phyloP scores from a whole-genome alignment of 352 stramenopile genomes.

The Pythium aristosporum region DNA sequence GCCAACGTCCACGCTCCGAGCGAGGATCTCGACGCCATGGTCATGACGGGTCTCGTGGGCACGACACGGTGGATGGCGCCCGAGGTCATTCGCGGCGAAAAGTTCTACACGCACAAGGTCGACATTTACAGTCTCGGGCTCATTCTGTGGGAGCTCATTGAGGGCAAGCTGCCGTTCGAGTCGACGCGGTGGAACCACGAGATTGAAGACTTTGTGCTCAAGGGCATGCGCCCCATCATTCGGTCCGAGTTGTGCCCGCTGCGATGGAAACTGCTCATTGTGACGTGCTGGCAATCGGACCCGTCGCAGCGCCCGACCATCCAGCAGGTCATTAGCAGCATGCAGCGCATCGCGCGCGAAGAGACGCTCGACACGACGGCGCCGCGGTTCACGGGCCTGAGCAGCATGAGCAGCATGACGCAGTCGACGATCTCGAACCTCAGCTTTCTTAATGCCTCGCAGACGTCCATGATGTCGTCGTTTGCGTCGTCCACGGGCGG shows the following conservation, averaged over 20 bases:
- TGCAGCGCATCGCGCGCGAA: constrained; percentile 78
- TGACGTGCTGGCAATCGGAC: constrained; percentile 84
- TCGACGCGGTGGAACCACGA: constrained; percentile 84
- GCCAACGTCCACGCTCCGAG: constrained; percentile 13
- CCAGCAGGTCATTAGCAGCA: constrained; percentile 78
- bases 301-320: constrained; percentile 82
- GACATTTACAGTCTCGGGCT: constrained; percentile 89
- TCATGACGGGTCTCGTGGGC: constrained; percentile 86
- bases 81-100: constrained; percentile 85
- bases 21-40: constrained; percentile 32
- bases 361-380: constrained; percentile 64
- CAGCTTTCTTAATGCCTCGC: constrained; percentile 27
- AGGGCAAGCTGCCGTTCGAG: constrained; percentile 80
- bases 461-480: constrained; percentile 22
- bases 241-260: constrained; percentile 64
- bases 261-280: constrained; percentile 77
- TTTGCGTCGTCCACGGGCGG: constrained; percentile 9
- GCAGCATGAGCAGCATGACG: constrained; percentile 28
- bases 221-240: constrained; percentile 66
- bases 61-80: constrained; percentile 90
- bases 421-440: constrained; percentile 28
- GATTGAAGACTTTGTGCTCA: constrained; percentile 81
- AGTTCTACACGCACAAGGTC: constrained; percentile 86
- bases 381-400: constrained; percentile 31
- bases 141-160: constrained; percentile 88